Evolutionary conservation across 2,329 filamentous ascomycete genomes (phyloP).

Genomic region (Beauveria caledonica): DNA sequence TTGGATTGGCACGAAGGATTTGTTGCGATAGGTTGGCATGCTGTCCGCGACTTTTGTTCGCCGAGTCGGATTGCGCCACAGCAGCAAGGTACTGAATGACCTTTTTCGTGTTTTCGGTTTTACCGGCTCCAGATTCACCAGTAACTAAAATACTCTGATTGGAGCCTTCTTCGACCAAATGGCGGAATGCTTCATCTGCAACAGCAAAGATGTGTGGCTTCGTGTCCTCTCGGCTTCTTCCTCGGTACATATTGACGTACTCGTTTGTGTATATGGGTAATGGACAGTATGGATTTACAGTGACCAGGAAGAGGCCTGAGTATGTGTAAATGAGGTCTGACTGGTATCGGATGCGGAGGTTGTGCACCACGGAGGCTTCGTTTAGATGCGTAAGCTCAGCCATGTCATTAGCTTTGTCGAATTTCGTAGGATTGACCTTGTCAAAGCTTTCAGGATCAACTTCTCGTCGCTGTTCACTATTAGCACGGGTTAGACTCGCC

Average conservation of each 20-base stretch:
- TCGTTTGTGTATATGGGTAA: conserved; percentile 94
- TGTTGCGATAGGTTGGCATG: conserved; percentile 90
- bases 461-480: conserved; percentile 63
- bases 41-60: conserved; percentile 50
- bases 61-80: conserved; percentile 76
- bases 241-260: conserved; percentile 97
- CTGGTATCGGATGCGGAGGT: conserved; percentile 90
- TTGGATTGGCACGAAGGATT: conserved; percentile 91
- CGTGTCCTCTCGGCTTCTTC: conserved; percentile 82
- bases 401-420: conserved; percentile 99
- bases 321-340: conserved; percentile 97
- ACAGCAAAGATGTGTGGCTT: conserved; percentile 97
- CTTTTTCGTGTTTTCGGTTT: conserved; percentile 99
- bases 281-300: conserved; percentile 92
- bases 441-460: conserved; percentile 82
- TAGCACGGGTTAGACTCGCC: not conserved
- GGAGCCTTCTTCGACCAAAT: conserved; percentile 85
- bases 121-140: conserved; percentile 94
- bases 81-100: conserved; percentile 97
- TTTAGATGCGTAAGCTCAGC: conserved; percentile 96
- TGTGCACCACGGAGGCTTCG: conserved; percentile 95
- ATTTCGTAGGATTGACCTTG: conserved; percentile 98
- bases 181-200: conserved; percentile 93
- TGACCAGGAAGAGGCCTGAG: conserved; percentile 91
- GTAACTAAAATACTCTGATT: conserved; percentile 98